Base-by-base conservation (phyloP, 352 stramenopile species). In the Thraustochytrium striatum region DNA sequence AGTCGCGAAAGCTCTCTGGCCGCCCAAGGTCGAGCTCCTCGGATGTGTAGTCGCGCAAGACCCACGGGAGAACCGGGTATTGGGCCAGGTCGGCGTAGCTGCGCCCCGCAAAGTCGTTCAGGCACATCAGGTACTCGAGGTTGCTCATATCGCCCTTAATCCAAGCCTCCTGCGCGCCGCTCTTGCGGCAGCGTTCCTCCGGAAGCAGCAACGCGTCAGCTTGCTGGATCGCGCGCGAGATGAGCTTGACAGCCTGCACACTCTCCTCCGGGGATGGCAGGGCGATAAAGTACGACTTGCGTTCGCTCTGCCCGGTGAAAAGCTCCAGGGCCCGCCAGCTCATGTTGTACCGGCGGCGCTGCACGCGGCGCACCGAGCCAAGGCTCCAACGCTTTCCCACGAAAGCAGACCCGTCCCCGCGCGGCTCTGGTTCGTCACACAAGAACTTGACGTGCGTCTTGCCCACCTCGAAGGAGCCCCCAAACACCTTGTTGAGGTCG, bases 41-140 rank as follows among this genome's bases (percentile, higher is more conserved):
- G 1, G 89, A 96, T 1, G 85, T 90, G 83, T 98, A 99, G 84
- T 99, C 94, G 1, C 89, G 87, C 9, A 99, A 72, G 2, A 98
- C 88, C 96, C 96, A 99, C 13, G 96, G 96, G 55, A 98, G 96
- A 3, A 99, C 94, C 30, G 96, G 95, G 82, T 99, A 99, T 82
- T 99, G 95, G 78, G 92, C 97, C 7, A 98, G 89, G 61, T 98
- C 95, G 85, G 97, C 97, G 85, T 97, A 98, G 55, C 89, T 97
- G 25, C 95, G 82, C 7, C 95, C 96, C 1, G 94, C 95, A 11
- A 98, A 89, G 8, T 92, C 94, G 84, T 98, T 98, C 30, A 98
- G 87, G 79, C 95, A 89, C 83, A 97, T 94, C 25, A 98, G 85
- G 81, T 98, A 99, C 69, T 98, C 95, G 72, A 98, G 98, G 72